Base-by-base conservation (phyloP, 208 protist species). In the Trypanosoma theileri region DNA sequence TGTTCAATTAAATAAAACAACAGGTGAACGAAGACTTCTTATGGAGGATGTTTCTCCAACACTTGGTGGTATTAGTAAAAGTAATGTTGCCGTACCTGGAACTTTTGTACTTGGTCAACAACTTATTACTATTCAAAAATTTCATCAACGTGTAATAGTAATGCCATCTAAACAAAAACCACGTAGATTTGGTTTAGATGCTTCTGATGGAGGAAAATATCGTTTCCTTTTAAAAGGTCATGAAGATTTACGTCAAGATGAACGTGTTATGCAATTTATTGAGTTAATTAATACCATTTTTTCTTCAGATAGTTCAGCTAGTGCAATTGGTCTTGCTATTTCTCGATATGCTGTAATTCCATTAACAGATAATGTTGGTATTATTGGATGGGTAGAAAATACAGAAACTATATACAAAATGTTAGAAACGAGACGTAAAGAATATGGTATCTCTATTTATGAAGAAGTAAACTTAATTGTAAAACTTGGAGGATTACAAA, bases 231-330 rank as follows among this genome's bases (percentile, higher is more conserved):
- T 99, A 17, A 99, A 99, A 77, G 99, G 98, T 26, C 96, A 98
- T 77, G 98, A 99, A 84, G 97, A 98, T 72, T 86, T 98, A 75
- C 81, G 98, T 12, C 98, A 99, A 91, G 99, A 99, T 81, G 99
- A 99, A 87, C 92, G 99, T 41, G 99, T 99, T 16, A 99, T 99
- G 99, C 98, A 99, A 87, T 97, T 99, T 65, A 99, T 99, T 78
- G 98, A 96, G 3, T 85, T 99, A 9, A 97, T 99, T 19, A 99
- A 99, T 85, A 98, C 93, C 22, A 96, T 99, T 31, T 95, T 99
- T 17, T 69, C 77, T 13, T 81, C 79, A 16, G 96, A 99, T 73
- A 89, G 88, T 56, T 73, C 79, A 21, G 64, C 85, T 22, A 91
- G 77, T 68, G 74, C 90, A 13, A 90, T 94, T 55, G 97, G 98